Conservation (phyloP, 306 rosid species). For the Pterocarpus santalinus region DNA sequence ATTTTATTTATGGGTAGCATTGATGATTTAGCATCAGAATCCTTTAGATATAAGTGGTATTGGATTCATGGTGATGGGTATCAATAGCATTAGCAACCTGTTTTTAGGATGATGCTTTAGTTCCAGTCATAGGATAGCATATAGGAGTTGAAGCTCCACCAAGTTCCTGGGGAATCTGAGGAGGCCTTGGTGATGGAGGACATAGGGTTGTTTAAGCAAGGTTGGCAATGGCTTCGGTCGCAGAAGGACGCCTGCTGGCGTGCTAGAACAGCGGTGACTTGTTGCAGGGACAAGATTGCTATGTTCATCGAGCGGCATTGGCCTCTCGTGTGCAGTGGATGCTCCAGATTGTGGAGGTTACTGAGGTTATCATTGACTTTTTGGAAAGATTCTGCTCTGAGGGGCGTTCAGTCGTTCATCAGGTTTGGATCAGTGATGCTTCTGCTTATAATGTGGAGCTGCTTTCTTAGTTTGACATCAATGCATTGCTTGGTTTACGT, state of each 20-base stretch:
- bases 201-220: conserved; percentile 83
- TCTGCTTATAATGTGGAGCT: conserved; percentile 96
- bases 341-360: conserved; percentile 64
- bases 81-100: conserved; percentile 54
- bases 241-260: conserved; percentile 71
- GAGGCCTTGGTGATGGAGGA: conserved; percentile 79
- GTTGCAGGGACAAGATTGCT: conserved; percentile 62
- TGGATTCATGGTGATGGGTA: conserved; percentile 49
- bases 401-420: conserved; percentile 79
- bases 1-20: conserved; percentile 60
- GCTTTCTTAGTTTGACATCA: conserved; percentile 91
- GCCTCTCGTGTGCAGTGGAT: conserved; percentile 83
- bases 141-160: conserved; percentile 33
- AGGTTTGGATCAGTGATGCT: conserved; percentile 82
- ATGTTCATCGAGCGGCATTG: conserved; percentile 78
- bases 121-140: not conserved
- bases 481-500: conserved; percentile 87
- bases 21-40: conserved; percentile 53
- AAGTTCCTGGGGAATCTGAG: conserved; percentile 43
- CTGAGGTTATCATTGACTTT: conserved; percentile 58
- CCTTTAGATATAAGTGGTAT: conserved; percentile 44
- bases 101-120: conserved; percentile 31
- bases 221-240: conserved; percentile 82
- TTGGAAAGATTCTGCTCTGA: conserved; percentile 77
- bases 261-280: conserved; percentile 50